These are phyloP conservation scores for Septoria petroselini DNA, from an alignment of 2,329 filamentous ascomycete species.

Conservation along the genomic window DNA sequence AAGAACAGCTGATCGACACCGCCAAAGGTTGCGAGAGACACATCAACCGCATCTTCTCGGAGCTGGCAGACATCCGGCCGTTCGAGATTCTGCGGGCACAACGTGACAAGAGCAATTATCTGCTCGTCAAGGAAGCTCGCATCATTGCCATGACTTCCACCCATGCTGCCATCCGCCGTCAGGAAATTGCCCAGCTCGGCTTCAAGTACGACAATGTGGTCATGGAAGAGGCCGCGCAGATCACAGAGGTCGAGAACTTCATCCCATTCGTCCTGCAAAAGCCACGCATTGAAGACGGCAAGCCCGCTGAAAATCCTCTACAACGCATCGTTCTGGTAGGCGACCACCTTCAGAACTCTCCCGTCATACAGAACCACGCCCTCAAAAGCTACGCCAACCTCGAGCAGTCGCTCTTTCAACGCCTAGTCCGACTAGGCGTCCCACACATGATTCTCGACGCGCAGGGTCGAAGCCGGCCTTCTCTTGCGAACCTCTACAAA, in stretches of 20 bases:
- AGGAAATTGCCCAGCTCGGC: slow-evolving; percentile 85
- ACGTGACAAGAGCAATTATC: slow-evolving; percentile 91
- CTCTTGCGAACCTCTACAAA: slow-evolving; percentile 82
- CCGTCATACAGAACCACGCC: slow-evolving; percentile 88
- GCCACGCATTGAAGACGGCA: slow-evolving; percentile 24
- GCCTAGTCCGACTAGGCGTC: slow-evolving; percentile 87
- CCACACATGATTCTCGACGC: slow-evolving; percentile 86
- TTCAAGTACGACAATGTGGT: slow-evolving; percentile 97
- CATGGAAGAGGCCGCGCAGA: slow-evolving; percentile 97
- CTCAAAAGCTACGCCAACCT: slow-evolving; percentile 95
- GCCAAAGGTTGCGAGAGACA: slow-evolving; percentile 83
- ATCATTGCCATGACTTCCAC: slow-evolving; percentile 99
- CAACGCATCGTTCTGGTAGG: slow-evolving; percentile 90
- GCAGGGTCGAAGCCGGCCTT: slow-evolving; percentile 84
- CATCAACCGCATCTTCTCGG: slow-evolving; percentile 83
- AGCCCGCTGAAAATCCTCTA: slow-evolving; percentile 63
- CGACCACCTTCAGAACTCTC: slow-evolving; percentile 95
- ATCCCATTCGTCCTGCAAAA: slow-evolving; percentile 92
- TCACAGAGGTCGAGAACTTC: slow-evolving; percentile 96
- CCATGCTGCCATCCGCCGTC: slow-evolving; percentile 88
- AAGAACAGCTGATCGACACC: slow-evolving; percentile 68
- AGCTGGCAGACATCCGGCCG: slow-evolving; percentile 87
- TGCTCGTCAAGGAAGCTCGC: slow-evolving; percentile 91
- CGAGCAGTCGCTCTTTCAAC: slow-evolving; percentile 90
- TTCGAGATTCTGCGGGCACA: slow-evolving; percentile 90